A percentile compares a stretch with the other conserved stretches of the same genome.
These are phyloP conservation scores for Spathaspora sp. DNA, from an alignment of 1,139 yeast genomes.

Conservation along the genomic window DNA sequence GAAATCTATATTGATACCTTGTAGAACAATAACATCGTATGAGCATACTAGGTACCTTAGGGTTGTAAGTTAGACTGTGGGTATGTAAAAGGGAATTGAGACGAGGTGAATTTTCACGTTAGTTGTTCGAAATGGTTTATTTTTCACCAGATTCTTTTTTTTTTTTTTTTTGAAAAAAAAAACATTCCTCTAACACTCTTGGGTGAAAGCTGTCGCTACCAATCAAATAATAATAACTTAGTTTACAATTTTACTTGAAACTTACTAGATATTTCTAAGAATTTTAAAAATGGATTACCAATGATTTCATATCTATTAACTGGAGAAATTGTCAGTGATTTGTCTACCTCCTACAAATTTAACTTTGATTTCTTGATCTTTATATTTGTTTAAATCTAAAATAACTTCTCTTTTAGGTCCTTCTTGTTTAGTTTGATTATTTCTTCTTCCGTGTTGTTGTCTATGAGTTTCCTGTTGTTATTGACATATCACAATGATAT, in stretches of 20 bases:
- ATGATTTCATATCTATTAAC: constrained; percentile 79
- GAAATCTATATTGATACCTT: background rate
- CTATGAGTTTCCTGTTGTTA: constrained; percentile 4
- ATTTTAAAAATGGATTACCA: constrained; percentile 76
- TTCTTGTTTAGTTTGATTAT: constrained; percentile 46
- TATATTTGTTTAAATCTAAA: constrained; percentile 74
- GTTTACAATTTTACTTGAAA: too few relatives aligned
- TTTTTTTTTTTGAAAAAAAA: too few relatives aligned
- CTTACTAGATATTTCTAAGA: too few relatives aligned
- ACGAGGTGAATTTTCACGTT: background rate
- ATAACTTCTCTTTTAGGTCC: constrained; percentile 91
- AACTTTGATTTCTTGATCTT: constrained; percentile 72
- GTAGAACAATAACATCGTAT: background rate
- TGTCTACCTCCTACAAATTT: constrained; percentile 86
- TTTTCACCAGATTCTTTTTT: too few relatives aligned
- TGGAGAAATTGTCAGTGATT: constrained; percentile 81
- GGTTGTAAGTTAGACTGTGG: background rate
- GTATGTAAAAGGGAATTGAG: background rate
- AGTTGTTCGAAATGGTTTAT: too few relatives aligned
- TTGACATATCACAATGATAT: too few relatives aligned
- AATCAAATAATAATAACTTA: too few relatives aligned
- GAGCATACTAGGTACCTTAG: background rate
- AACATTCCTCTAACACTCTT: too few relatives aligned
- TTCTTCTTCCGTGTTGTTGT: constrained; percentile 13
- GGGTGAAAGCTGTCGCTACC: too few relatives aligned